Conservation (phyloP, 495 filamentous ascomycete genomes). For the Aspergillus egyptiacus region DNA sequence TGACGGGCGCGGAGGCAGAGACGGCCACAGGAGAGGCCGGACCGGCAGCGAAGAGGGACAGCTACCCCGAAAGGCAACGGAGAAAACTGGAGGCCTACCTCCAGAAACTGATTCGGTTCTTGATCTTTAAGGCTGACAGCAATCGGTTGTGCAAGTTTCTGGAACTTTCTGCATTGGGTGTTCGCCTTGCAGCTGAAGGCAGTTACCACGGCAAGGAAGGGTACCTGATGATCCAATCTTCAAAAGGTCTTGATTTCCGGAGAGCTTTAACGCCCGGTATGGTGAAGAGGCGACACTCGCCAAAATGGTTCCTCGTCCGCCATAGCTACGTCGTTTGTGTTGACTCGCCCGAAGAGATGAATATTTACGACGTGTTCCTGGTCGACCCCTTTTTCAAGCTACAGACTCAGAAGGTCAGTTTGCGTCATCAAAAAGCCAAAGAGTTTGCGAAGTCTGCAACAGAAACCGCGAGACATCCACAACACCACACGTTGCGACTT, state of each 20-base stretch:
- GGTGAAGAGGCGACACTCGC: slow-evolving; percentile 72
- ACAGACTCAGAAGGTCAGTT: slow-evolving; percentile 56
- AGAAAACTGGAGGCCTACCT: slow-evolving; percentile 86
- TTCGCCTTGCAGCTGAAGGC: slow-evolving; percentile 90
- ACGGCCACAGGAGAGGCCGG: slow-evolving; percentile 37
- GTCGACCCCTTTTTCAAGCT: slow-evolving; percentile 81
- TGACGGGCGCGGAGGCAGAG: slow-evolving; percentile 42
- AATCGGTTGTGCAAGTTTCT: slow-evolving; percentile 95
- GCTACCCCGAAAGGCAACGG: slow-evolving; percentile 65
- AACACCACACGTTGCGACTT: slow-evolving; percentile 80
- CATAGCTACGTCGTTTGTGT: slow-evolving; percentile 97
- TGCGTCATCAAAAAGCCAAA: slow-evolving; percentile 60
- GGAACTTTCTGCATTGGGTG: slow-evolving; percentile 88
- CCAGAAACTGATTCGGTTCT: slow-evolving; percentile 86
- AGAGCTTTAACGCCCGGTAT: slow-evolving; percentile 68
- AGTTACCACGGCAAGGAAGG: slow-evolving; percentile 98
- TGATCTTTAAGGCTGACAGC: slow-evolving; percentile 93
- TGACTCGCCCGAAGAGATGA: slow-evolving; percentile 96
- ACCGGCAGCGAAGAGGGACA: slow-evolving; percentile 41
- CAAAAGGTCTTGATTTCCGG: slow-evolving; percentile 85
- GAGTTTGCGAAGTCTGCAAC: slow-evolving; percentile 56
- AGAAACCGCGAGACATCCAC: slow-evolving; percentile 57
- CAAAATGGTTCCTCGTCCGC: slow-evolving; percentile 97
- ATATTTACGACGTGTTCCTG: slow-evolving; percentile 97
- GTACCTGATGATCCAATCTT: slow-evolving; percentile 81